Evolutionary conservation across 83 land plant genomes (phyloP).

Genomic region (Diphasiastrum complanatum): DNA sequence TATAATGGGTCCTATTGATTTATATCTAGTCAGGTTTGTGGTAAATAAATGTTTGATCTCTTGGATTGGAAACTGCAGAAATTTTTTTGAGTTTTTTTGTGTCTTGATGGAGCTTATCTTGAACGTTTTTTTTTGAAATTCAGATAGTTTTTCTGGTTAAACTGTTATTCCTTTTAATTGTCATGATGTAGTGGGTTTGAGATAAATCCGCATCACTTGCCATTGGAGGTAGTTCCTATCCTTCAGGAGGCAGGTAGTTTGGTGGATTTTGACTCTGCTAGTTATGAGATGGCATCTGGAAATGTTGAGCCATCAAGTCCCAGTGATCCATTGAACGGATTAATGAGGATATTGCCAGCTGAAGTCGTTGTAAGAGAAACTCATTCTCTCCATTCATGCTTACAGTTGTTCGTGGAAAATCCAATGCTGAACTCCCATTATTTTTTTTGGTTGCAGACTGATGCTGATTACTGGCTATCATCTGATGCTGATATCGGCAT

Average conservation of each 20-base stretch:
- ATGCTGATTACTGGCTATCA: conserved; percentile 27
- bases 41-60: no score
- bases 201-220: no score
- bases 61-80: no score
- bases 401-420: neutral
- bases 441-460: conserved; percentile 3
- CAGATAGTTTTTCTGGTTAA: no score
- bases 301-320: conserved; percentile 3
- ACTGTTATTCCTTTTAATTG: no score
- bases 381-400: neutral
- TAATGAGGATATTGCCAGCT: conserved; percentile 18
- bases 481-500: conserved; percentile 27
- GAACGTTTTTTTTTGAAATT: no score
- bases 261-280: no score
- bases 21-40: conserved; percentile 73
- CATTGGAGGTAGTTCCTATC: no score
- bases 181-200: no score
- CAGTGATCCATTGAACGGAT: conserved; percentile 1
- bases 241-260: no score
- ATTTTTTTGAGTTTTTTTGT: no score
- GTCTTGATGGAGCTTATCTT: no score
- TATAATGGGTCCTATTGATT: conserved; percentile 72
- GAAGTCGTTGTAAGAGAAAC: conserved; percentile 24
- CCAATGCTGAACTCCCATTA: neutral
- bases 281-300: neutral